Conservation (phyloP, 768 basidiomycete species). For the Pulveroboletus sp. region DNA sequence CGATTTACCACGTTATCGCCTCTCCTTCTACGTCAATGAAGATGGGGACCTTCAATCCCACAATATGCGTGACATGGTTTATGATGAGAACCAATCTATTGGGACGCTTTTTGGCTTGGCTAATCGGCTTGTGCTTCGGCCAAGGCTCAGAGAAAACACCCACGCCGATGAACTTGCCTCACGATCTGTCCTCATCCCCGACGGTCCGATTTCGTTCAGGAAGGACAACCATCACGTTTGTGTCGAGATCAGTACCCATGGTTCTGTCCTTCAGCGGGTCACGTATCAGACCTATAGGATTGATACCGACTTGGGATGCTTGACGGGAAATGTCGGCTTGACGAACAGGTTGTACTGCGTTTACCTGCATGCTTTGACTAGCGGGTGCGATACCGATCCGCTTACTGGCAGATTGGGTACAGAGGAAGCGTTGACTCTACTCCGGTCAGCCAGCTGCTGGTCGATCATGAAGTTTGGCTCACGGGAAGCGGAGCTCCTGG, state of each 20-base stretch:
- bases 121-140: slow-evolving; percentile 39
- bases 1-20: slow-evolving; percentile 36
- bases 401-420: slow-evolving; percentile 41
- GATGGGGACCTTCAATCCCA: slow-evolving; percentile 34
- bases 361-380: slow-evolving; percentile 45
- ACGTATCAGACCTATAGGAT: slow-evolving; percentile 29
- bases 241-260: slow-evolving; percentile 7
- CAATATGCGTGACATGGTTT: slow-evolving; percentile 38
- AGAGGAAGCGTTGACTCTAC: slow-evolving; percentile 38
- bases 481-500: slow-evolving; percentile 31
- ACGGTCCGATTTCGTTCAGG: slow-evolving; percentile 23
- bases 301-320: slow-evolving; percentile 28
- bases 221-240: slow-evolving; percentile 14
- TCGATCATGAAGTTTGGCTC: slow-evolving; percentile 37
- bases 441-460: slow-evolving; percentile 33
- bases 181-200: slow-evolving; percentile 37
- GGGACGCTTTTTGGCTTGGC: slow-evolving; percentile 43
- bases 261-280: neutral
- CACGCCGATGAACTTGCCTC: slow-evolving; percentile 2
- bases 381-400: slow-evolving; percentile 40
- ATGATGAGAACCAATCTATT: slow-evolving; percentile 38
- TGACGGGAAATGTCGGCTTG: slow-evolving; percentile 26
- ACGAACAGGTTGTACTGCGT: slow-evolving; percentile 32
- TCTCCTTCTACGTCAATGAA: slow-evolving; percentile 37
- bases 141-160: slow-evolving; percentile 1